A percentile compares a stretch with the other conserved stretches of the same genome.
Evolutionary conservation across 371 early-diverging fungal genomes (phyloP).

Genomic region (Rhizopus arrhizus): DNA sequence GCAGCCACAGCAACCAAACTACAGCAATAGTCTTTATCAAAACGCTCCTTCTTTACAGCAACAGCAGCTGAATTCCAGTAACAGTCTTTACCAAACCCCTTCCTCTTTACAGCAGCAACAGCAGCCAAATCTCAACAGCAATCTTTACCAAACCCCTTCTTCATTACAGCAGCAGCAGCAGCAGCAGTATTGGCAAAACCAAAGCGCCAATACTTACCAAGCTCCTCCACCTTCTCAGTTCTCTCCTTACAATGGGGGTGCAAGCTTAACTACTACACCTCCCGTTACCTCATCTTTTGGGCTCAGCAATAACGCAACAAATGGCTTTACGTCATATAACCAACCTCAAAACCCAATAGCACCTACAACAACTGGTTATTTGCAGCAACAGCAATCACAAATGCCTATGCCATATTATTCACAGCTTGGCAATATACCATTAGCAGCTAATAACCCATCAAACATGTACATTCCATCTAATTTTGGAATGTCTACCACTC

Average conservation of each 20-base stretch:
- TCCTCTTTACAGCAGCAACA: background rate
- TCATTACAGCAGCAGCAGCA: background rate
- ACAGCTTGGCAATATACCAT: background rate
- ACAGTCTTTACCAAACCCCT: background rate
- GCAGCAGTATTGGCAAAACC: background rate
- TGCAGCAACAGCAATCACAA: constrained; percentile 2
- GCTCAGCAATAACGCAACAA: background rate
- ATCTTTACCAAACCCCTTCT: background rate
- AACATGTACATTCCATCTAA: constrained; percentile 47
- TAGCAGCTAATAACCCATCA: background rate
- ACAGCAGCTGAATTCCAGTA: background rate
- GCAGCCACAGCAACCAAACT: background rate
- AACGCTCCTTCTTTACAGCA: background rate
- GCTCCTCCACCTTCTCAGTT: background rate
- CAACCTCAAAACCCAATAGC: constrained; percentile 3
- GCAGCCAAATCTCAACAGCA: background rate
- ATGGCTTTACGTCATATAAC: background rate
- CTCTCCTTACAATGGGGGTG: background rate
- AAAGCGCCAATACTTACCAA: background rate
- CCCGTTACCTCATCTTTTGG: background rate
- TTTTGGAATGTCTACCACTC: constrained; percentile 35
- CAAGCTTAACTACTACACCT: no score
- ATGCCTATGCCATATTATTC: constrained; percentile 6
- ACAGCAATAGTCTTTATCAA: background rate
- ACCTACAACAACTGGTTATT: background rate